Conservation (phyloP, 2,329 filamentous ascomycete species). For the Pestalotiopsis sp. region DNA sequence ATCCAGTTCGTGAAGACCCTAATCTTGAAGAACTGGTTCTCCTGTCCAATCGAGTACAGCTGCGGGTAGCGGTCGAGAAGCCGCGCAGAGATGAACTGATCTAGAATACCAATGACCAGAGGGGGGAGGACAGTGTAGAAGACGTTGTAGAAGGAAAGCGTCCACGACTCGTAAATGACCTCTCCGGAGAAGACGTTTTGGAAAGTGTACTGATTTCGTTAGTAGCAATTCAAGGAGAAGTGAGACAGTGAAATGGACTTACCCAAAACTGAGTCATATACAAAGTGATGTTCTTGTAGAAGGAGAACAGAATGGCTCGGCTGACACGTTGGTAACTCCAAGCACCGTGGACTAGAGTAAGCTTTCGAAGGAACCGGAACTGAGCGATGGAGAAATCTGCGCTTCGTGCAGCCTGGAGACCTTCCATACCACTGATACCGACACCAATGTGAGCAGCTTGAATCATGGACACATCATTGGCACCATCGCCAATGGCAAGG, state of each 20-base stretch:
- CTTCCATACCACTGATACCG: conserved; percentile 95
- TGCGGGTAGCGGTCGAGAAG: conserved; percentile 95
- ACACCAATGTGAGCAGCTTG: conserved; percentile 98
- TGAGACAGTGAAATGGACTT: conserved; percentile 39
- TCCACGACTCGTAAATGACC: conserved; percentile 99
- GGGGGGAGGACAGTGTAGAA: conserved; percentile 95
- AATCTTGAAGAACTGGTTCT: conserved; percentile 90
- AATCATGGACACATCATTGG: conserved; percentile 99
- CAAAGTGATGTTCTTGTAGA: conserved; percentile 98
- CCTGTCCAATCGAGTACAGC: conserved; percentile 90
- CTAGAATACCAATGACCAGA: conserved; percentile 92
- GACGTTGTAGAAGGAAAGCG: conserved; percentile 98
- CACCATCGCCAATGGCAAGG: conserved; percentile 94
- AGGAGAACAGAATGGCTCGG: conserved; percentile 97
- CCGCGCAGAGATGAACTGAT: conserved; percentile 95
- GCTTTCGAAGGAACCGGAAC: conserved; percentile 91
- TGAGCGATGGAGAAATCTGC: conserved; percentile 96
- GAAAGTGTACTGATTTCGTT: conserved; percentile 76
- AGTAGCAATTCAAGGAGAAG: neutral
- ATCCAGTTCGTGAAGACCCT: conserved; percentile 95
- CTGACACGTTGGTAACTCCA: conserved; percentile 98
- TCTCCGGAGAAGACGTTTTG: conserved; percentile 98
- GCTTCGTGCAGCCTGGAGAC: conserved; percentile 92
- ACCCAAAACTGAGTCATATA: conserved; percentile 99
- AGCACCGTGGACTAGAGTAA: conserved; percentile 90